Evolutionary conservation across 208 protist genomes (phyloP).

Genomic region (Strigomonas oncopelti): DNA sequence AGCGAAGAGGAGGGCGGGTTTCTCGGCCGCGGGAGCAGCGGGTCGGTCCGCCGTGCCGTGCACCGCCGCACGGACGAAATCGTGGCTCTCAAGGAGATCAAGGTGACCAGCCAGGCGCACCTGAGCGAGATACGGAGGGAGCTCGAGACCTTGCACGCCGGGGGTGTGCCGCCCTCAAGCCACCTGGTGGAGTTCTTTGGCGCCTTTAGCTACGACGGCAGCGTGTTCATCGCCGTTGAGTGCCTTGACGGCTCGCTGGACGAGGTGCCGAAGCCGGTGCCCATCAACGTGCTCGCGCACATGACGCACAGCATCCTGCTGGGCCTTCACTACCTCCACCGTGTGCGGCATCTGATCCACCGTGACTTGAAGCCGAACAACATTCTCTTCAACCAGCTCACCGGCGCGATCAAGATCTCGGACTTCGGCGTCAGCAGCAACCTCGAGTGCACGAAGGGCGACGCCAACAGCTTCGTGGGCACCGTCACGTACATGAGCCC

Average conservation of each 20-base stretch:
- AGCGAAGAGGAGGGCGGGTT: slow-evolving; percentile 46
- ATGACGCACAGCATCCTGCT: slow-evolving; percentile 78
- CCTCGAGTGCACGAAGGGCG: slow-evolving; percentile 79
- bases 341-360: slow-evolving; percentile 89
- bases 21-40: slow-evolving; percentile 80
- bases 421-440: slow-evolving; percentile 93
- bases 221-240: slow-evolving; percentile 89
- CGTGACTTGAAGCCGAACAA: slow-evolving; percentile 98
- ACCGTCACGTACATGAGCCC: slow-evolving; percentile 94
- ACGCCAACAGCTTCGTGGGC: slow-evolving; percentile 88
- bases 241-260: slow-evolving; percentile 88
- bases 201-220: slow-evolving; percentile 85
- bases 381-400: slow-evolving; percentile 88
- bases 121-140: slow-evolving; percentile 79
- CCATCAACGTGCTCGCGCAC: slow-evolving; percentile 45
- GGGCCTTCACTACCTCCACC: slow-evolving; percentile 87
- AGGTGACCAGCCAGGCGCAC: slow-evolving; percentile 67
- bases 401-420: slow-evolving; percentile 85
- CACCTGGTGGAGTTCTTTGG: slow-evolving; percentile 86
- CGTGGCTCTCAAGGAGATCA: slow-evolving; percentile 87
- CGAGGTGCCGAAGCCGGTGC: slow-evolving; percentile 51
- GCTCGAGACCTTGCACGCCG: slow-evolving; percentile 76
- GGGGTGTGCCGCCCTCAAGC: slow-evolving; percentile 21
- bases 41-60: slow-evolving; percentile 62
- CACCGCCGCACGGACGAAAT: slow-evolving; percentile 50